A percentile compares a stretch with the other conserved stretches of the same genome.
phyloP scores from a whole-genome alignment of 2,329 filamentous ascomycete genomes.

The Fusarium siculi region DNA sequence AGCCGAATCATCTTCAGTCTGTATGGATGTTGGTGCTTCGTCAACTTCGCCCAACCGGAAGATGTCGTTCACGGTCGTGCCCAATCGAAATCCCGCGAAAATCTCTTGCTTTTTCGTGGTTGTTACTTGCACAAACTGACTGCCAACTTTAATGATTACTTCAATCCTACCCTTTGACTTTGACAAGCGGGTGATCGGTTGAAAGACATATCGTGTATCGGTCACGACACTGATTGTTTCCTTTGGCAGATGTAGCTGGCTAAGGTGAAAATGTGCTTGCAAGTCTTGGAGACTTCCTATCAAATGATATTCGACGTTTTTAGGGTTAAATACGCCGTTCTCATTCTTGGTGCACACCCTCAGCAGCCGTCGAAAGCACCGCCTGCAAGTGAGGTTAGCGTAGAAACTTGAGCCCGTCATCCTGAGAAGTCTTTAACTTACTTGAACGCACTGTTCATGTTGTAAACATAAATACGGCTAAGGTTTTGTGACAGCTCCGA shows the following conservation, averaged over 20 bases:
- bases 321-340: slow-evolving; percentile 68
- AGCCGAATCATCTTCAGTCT: slow-evolving; percentile 73
- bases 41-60: slow-evolving; percentile 75
- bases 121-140: slow-evolving; percentile 75
- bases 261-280: slow-evolving; percentile 73
- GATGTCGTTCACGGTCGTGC: slow-evolving; percentile 75
- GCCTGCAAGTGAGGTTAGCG: slow-evolving; percentile 48
- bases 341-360: slow-evolving; percentile 71
- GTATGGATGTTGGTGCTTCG: slow-evolving; percentile 71
- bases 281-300: slow-evolving; percentile 74
- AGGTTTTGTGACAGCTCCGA: slow-evolving; percentile 69
- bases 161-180: slow-evolving; percentile 78
- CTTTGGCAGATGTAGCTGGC: slow-evolving; percentile 73
- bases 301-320: slow-evolving; percentile 73
- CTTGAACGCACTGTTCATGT: slow-evolving; percentile 78
- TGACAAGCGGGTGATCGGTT: slow-evolving; percentile 72
- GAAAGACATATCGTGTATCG: slow-evolving; percentile 73
- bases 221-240: slow-evolving; percentile 76
- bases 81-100: slow-evolving; percentile 68
- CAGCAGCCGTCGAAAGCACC: slow-evolving; percentile 73
- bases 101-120: slow-evolving; percentile 76
- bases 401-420: neutral
- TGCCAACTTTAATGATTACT: slow-evolving; percentile 74
- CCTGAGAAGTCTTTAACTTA: slow-evolving; percentile 42
- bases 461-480: slow-evolving; percentile 73